Conservation (phyloP, 2,329 filamentous ascomycete genomes). For the Colletotrichum sp. region DNA sequence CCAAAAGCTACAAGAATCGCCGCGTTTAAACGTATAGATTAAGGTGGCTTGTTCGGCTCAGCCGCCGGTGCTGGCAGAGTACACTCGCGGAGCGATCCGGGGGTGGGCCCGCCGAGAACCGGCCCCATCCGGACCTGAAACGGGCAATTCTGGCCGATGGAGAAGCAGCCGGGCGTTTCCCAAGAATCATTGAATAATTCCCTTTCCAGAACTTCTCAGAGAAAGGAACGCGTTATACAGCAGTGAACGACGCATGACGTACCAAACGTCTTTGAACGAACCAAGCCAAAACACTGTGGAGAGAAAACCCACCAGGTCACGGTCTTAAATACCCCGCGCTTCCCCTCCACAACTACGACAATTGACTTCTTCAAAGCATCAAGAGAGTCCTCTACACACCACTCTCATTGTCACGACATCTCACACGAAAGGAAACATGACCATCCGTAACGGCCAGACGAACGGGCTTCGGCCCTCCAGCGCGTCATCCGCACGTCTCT, state of each 20-base stretch:
- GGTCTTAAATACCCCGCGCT: constrained; percentile 4
- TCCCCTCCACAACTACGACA: background rate
- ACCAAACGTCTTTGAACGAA: background rate
- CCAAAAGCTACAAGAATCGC: background rate
- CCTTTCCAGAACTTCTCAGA: background rate
- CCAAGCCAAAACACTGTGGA: background rate
- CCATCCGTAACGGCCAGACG: background rate
- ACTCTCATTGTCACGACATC: background rate
- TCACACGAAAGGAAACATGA: background rate
- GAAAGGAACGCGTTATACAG: background rate
- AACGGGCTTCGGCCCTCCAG: background rate
- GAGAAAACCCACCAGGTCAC: background rate
- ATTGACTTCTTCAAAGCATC: background rate
- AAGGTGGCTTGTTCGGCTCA: too few species aligned
- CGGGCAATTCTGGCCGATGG: constrained; percentile 1
- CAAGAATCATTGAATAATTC: background rate
- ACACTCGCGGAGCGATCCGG: background rate
- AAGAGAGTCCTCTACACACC: background rate
- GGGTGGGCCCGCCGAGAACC: background rate
- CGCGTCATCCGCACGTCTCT: constrained; percentile 22
- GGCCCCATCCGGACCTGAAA: constrained; percentile 1
- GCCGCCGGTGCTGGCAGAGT: background rate
- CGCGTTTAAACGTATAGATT: background rate
- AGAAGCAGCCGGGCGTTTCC: background rate
- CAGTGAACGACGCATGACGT: background rate